A percentile compares a stretch with the other conserved stretches of the same genome.
Evolutionary conservation across 306 rosid species (phyloP).

Genomic region (Cercis canadensis): DNA sequence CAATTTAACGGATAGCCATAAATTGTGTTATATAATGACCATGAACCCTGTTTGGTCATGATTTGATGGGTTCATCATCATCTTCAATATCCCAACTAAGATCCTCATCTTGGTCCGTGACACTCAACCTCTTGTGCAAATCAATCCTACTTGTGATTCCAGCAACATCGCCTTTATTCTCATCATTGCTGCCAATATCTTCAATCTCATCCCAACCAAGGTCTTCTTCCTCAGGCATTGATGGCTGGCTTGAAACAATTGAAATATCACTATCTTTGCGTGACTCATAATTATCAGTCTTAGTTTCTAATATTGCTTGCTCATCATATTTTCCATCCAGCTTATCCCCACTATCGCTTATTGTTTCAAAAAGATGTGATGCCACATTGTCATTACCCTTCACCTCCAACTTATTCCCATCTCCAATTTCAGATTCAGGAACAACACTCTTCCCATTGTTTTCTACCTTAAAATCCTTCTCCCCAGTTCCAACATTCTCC

Average conservation of each 20-base stretch:
- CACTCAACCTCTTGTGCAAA: conserved; percentile 58
- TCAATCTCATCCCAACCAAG: conserved; percentile 93
- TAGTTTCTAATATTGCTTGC: conserved; percentile 49
- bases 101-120: conserved; percentile 77
- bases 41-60: conserved; percentile 45
- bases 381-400: conserved; percentile 38
- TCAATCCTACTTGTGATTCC: conserved; percentile 50
- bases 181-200: conserved; percentile 70
- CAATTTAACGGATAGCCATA: not conserved
- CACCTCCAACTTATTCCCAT: too few species aligned
- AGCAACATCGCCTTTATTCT: conserved; percentile 51
- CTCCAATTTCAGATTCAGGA: conserved; percentile 39
- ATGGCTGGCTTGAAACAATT: conserved; percentile 77
- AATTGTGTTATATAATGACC: conserved; percentile 28
- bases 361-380: conserved; percentile 37
- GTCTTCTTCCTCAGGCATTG: conserved; percentile 79
- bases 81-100: conserved; percentile 92
- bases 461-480: conserved; percentile 38
- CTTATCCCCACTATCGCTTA: conserved; percentile 39
- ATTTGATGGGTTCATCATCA: conserved; percentile 58
- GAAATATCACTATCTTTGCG: conserved; percentile 86
- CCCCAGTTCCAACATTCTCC: conserved; percentile 30
- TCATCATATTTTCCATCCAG: conserved; percentile 49
- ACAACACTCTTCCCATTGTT: conserved; percentile 33
- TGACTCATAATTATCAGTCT: conserved; percentile 60